Evolutionary conservation across 148 eudicot genomes (phyloP).

Genomic region (Gaultheria prostrata): DNA sequence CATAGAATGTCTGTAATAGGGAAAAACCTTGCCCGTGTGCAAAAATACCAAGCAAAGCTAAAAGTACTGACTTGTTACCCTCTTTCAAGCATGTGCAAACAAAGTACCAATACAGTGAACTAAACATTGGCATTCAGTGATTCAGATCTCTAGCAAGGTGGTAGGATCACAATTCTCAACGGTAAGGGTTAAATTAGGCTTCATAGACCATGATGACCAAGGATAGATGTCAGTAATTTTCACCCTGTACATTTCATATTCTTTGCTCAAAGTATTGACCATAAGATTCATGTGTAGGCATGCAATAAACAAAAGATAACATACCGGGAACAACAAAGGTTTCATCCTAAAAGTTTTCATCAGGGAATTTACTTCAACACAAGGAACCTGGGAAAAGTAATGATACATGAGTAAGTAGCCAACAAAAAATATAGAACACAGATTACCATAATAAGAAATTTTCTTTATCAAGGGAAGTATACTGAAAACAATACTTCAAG

Average conservation of each 20-base stretch:
- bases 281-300: conserved; percentile 11
- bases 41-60: background rate
- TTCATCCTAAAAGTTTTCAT: conserved; percentile 97
- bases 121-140: background rate
- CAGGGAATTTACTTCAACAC: conserved; percentile 94
- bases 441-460: background rate
- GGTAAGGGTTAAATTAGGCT: background rate
- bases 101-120: background rate
- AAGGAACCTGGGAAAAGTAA: conserved; percentile 69
- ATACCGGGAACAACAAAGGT: conserved; percentile 88
- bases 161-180: background rate
- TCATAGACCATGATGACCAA: background rate
- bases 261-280: background rate
- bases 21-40: conserved; percentile 6
- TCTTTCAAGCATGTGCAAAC: background rate
- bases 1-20: background rate
- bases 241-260: background rate
- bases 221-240: background rate
- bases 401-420: background rate
- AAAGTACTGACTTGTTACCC: background rate
- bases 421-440: conserved; percentile 9
- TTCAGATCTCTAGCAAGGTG: conserved; percentile 2
- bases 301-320: conserved; percentile 16
- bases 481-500: background rate
- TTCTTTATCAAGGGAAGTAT: background rate